phyloP scores from a whole-genome alignment of 345 rosid genomes.

The Corchorus capsularis region DNA sequence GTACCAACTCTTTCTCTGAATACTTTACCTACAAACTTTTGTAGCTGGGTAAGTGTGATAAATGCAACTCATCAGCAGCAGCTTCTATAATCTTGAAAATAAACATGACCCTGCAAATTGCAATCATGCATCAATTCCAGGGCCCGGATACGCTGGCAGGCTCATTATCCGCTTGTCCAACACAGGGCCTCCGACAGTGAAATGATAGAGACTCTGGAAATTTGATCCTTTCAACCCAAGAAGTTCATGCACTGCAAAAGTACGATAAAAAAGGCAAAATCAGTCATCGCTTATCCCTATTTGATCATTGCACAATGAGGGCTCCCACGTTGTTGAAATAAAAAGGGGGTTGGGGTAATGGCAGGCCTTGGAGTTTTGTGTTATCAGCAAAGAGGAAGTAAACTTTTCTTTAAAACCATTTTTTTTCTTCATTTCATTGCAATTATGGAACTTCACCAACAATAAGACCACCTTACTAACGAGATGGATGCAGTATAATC shows the following conservation, averaged over 20 bases:
- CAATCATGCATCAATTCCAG: constrained; percentile 51
- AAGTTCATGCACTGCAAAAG: constrained; percentile 62
- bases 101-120: constrained; percentile 22
- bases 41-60: no score
- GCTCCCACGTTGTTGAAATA: background rate
- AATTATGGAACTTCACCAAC: background rate
- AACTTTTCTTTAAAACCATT: background rate
- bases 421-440: background rate
- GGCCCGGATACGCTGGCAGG: constrained; percentile 92
- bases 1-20: no score
- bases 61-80: background rate
- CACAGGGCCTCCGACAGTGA: constrained; percentile 82
- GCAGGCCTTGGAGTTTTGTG: background rate
- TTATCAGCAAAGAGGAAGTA: background rate
- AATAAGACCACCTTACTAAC: constrained; percentile 1
- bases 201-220: constrained; percentile 86
- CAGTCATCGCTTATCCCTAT: background rate
- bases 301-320: background rate
- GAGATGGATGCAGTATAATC: background rate
- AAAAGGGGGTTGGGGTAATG: background rate
- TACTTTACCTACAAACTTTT: constrained; percentile 5
- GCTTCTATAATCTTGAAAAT: background rate
- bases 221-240: constrained; percentile 63
- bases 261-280: background rate
- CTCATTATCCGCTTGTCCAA: constrained; percentile 86